These are phyloP conservation scores for Coprinopsis cinerea DNA, from an alignment of 768 basidiomycete species.

Conservation along the genomic window DNA sequence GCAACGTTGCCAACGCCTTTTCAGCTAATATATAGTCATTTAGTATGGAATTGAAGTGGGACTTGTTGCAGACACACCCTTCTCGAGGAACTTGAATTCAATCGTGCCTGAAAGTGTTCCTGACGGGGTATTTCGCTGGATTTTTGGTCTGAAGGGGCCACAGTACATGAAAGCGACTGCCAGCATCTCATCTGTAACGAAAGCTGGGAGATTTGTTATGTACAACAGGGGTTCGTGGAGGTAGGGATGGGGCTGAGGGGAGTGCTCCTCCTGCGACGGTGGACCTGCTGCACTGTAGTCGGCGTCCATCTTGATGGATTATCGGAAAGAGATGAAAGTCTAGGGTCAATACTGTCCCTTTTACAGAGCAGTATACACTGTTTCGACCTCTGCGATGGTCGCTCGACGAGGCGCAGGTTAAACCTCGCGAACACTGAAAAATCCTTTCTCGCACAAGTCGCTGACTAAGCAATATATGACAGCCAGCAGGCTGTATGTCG, in stretches of 20 bases:
- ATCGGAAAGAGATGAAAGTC: neutral
- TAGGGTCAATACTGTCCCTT: neutral
- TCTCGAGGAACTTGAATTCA: constrained; percentile 78
- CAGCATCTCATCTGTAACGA: constrained; percentile 70
- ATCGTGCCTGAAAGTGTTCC: constrained; percentile 63
- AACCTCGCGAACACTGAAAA: no score
- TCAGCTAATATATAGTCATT: constrained; percentile 50
- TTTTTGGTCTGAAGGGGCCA: constrained; percentile 77
- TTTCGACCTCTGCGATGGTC: neutral
- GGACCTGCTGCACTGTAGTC: neutral
- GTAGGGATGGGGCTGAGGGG: constrained; percentile 68
- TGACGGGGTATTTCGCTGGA: constrained; percentile 52
- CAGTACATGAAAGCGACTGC: constrained; percentile 69
- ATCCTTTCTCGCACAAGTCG: no score
- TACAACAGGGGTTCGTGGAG: constrained; percentile 79
- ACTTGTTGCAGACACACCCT: constrained; percentile 45
- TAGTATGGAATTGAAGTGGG: constrained; percentile 7
- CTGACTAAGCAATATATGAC: no score
- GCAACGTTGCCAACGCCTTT: constrained; percentile 81
- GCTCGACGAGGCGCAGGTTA: no score
- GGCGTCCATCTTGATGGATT: neutral
- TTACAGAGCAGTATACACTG: neutral
- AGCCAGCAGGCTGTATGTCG: no score
- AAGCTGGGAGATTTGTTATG: constrained; percentile 71
- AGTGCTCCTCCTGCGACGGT: constrained; percentile 22